These are phyloP conservation scores for Pseudonectria foliicola DNA, from an alignment of 2,329 filamentous ascomycete genomes.

Conservation along the genomic window DNA sequence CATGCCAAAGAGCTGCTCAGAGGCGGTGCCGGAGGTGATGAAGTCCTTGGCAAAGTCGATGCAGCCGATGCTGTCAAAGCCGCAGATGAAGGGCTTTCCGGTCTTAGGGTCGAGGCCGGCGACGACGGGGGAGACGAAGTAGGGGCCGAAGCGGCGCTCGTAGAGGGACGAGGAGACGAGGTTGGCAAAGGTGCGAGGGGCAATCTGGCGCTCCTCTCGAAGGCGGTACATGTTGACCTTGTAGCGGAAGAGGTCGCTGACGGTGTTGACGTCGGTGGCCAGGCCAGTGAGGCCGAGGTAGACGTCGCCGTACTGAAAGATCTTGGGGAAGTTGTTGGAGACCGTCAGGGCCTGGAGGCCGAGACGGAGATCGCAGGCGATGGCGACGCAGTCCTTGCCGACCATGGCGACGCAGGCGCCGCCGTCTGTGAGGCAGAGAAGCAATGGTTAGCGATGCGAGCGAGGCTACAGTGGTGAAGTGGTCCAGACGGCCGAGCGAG, in stretches of 20 bases:
- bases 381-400: slow-evolving; percentile 98
- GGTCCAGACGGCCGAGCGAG: too few species aligned
- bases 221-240: slow-evolving; percentile 99
- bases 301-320: slow-evolving; percentile 94
- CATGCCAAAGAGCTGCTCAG: slow-evolving; percentile 96
- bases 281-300: slow-evolving; percentile 95
- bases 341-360: slow-evolving; percentile 94
- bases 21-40: slow-evolving; percentile 93
- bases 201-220: slow-evolving; percentile 94
- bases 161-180: slow-evolving; percentile 87
- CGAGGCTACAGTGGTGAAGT: background rate
- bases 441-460: slow-evolving; percentile 10
- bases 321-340: slow-evolving; percentile 99
- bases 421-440: slow-evolving; percentile 49
- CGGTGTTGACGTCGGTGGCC: slow-evolving; percentile 90
- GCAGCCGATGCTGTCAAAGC: slow-evolving; percentile 97
- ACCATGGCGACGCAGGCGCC: slow-evolving; percentile 98
- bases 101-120: slow-evolving; percentile 93
- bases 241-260: slow-evolving; percentile 96
- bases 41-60: slow-evolving; percentile 99
- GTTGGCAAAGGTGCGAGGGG: slow-evolving; percentile 92
- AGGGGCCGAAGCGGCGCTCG: slow-evolving; percentile 92
- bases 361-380: slow-evolving; percentile 96
- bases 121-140: slow-evolving; percentile 91
- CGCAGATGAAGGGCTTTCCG: slow-evolving; percentile 94